Evolutionary conservation across 2,329 filamentous ascomycete species (phyloP).

Genomic region (Pseudogymnoascus sp.): DNA sequence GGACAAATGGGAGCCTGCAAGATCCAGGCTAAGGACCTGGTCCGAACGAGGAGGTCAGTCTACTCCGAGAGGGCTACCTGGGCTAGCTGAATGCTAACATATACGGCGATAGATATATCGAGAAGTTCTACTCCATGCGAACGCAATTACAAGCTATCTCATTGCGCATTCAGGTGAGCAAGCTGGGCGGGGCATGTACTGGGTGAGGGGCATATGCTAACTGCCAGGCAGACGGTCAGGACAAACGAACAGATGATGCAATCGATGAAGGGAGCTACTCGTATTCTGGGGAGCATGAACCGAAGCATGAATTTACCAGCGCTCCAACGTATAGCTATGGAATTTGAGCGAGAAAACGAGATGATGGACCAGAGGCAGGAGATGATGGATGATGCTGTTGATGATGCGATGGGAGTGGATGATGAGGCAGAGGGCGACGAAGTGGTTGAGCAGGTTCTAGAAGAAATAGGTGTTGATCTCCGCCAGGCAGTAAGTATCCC

Average conservation of each 20-base stretch:
- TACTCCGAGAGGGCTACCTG: not conserved
- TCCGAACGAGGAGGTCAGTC: slow-evolving; percentile 69
- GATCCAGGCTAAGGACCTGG: slow-evolving; percentile 95
- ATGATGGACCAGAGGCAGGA: slow-evolving; percentile 99
- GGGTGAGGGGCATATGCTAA: not conserved
- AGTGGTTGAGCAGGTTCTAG: slow-evolving; percentile 89
- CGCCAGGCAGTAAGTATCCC: slow-evolving; percentile 66
- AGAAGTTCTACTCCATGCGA: slow-evolving; percentile 98
- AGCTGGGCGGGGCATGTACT: slow-evolving; percentile 8
- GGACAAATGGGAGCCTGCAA: slow-evolving; percentile 97
- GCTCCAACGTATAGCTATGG: slow-evolving; percentile 93
- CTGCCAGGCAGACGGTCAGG: slow-evolving; percentile 64
- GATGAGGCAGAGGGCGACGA: slow-evolving; percentile 96
- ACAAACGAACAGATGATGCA: slow-evolving; percentile 99
- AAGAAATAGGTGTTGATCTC: slow-evolving; percentile 93
- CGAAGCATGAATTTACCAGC: slow-evolving; percentile 94
- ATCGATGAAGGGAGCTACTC: slow-evolving; percentile 96
- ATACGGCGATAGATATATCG: slow-evolving; percentile 61
- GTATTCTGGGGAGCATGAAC: slow-evolving; percentile 93
- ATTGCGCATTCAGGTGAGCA: slow-evolving; percentile 73
- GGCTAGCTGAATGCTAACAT: not conserved
- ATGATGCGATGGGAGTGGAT: slow-evolving; percentile 84
- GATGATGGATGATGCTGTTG: slow-evolving; percentile 99
- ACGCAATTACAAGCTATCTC: slow-evolving; percentile 96
- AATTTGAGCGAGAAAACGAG: slow-evolving; percentile 97